These are phyloP conservation scores for Pythium phragmiticola DNA, from an alignment of 352 stramenopile species.

Conservation along the genomic window DNA sequence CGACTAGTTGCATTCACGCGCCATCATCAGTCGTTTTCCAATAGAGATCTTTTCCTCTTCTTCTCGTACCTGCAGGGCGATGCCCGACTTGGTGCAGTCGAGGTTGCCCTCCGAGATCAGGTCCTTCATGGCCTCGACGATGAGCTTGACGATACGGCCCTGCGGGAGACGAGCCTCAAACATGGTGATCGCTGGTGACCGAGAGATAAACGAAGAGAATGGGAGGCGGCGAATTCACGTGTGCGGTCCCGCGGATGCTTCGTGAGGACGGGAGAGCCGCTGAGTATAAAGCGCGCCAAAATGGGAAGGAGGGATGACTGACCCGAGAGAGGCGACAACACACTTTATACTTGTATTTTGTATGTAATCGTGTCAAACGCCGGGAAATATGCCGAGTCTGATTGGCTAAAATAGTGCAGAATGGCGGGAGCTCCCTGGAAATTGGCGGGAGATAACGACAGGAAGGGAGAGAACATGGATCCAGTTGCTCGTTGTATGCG, in stretches of 20 bases:
- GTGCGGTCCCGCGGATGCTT: not conserved
- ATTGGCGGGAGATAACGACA: constrained; percentile 10
- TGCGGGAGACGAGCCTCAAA: constrained; percentile 98
- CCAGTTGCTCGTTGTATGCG: not conserved
- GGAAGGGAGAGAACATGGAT: not conserved
- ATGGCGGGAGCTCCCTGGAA: constrained; percentile 6
- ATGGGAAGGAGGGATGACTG: constrained; percentile 7
- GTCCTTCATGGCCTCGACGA: constrained; percentile 99
- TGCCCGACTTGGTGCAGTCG: constrained; percentile 92
- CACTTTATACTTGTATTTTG: constrained; percentile 13
- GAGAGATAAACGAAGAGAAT: not conserved
- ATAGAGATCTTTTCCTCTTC: not conserved
- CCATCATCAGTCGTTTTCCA: not conserved
- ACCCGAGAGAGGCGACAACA: constrained; percentile 12
- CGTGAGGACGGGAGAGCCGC: constrained; percentile 3
- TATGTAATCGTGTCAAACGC: not conserved
- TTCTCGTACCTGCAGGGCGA: constrained; percentile 61
- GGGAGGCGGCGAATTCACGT: constrained; percentile 17
- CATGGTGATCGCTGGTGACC: constrained; percentile 76
- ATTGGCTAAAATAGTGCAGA: constrained; percentile 16
- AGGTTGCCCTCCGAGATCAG: constrained; percentile 99
- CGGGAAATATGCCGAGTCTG: not conserved
- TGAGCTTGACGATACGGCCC: constrained; percentile 97
- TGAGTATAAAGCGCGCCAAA: constrained; percentile 37
- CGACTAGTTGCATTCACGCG: constrained; percentile 59